Base-by-base conservation (phyloP, 805 yeast genomes). In the Kluyveromyces lactis region DNA sequence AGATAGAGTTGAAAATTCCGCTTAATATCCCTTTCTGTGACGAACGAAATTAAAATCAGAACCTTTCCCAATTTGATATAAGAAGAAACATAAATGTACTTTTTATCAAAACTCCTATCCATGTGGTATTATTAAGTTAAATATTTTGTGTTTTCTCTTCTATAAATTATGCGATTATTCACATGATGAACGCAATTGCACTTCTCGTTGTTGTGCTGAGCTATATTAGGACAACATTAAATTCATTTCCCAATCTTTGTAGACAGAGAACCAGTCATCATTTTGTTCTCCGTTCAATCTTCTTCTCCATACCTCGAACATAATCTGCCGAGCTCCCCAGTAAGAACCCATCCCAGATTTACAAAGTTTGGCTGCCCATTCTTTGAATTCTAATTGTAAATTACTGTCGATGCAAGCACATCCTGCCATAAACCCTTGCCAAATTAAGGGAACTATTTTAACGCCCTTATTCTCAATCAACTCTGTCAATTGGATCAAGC, bases 381-480 rank as follows among this genome's bases (percentile, higher is more conserved):
- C 66, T 52, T 76, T 79, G 61, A 75, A 85, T 31, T 86, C 79
- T 43, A 69, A 62, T 47, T 83, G 90, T 27, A 79, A 59, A 26
- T 66, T 67, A 1, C 59, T 49, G 4, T 79, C 74, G 43, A 74
- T 71, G 9, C 87, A 81, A 45, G 83, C 86, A 51, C 92, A 81
- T 0, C 94, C 95, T 1, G 90, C 87, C 32, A 86, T 80, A 49
- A 86, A 86, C 0, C 92, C 94, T 53, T 83, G 90, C 92, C 95
- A 86, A 50, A 85, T 77, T 26, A 85, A 63, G 3, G 96, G 95
- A 26, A 81, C 75, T 16, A 81, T 72, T 1, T 80, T 77, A 18
- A 74, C 77, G 16, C 69, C 62, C 13, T 64, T 58, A 2, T 47
- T 45, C 5, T 72, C 71, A 26, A 80, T 76, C 36, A 84, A 63